Base-by-base conservation (phyloP, 495 filamentous ascomycete species). In the Aspergillus nidulans region DNA sequence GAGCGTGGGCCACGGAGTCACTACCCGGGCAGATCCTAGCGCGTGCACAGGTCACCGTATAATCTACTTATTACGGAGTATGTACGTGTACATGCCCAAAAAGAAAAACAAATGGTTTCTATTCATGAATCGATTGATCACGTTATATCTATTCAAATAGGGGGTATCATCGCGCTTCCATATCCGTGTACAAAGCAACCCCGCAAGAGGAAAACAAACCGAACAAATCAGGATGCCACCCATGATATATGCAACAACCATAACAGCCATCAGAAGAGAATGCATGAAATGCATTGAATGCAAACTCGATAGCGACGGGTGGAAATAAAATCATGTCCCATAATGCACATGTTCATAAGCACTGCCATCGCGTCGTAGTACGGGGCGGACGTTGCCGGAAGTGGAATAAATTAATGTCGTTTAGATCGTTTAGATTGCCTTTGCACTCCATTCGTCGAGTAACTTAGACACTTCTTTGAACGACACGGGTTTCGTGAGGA, bases 401-500 rank as follows among this genome's bases (percentile, higher is more conserved):
- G 10, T 5, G 26, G 26, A 36, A 13, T 3, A 36, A 36, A 36
- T 16, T 41, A 20, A 20, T 7, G 18, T 43, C 23, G 10, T 28
- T 10, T 15, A 47, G 44, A 45, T 13, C n/a, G n/a, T n/a, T n/a
- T n/a, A n/a, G 28, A 4, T 12, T 68, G 45, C 2, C 46, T 57
- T 39, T 63, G 58, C 67, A 46, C 75, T 73, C 77, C 77, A 79
- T 44, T 79, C 77, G 26, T 71, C 67, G 26, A 81, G 54, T 6
- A 80, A 57, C 4, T 75, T 63, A 3, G 75, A 72, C 0, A 81
- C 74, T 52, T 77, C 71, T 55, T 72, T 75, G 58, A 81, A 77
- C 0, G 71, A 74, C 1, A 89, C 84, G 1, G 88, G 88, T 60
- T 89, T 89, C 13, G 87, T 89, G 57, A 90, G 71, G 63, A 89